Evolutionary conservation across 352 stramenopile species (phyloP), one percentile per base, ranked within the genome.

Genomic region (Phytophthora litchii): DNA sequence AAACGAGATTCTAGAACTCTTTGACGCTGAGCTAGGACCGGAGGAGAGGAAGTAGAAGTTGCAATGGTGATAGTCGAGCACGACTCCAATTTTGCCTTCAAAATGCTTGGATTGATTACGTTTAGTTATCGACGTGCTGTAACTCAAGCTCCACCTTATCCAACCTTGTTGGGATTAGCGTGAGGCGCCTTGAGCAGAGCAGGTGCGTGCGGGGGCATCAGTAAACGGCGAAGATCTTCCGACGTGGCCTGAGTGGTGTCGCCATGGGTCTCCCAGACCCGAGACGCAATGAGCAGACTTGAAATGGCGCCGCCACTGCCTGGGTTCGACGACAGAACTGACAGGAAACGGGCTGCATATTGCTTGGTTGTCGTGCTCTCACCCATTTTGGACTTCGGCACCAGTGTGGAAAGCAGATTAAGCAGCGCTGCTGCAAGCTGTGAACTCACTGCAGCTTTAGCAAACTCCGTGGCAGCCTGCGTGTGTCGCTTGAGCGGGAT

Each of bases 401-500:
- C 83, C 12, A 93, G 50, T 19, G 79, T 90, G 19, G 84, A 91
- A 23, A 95, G 69, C 38, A 95, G 60, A 38, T 91, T 94, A 14
- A 95, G 77, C n/a, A 95, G 51, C 27, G 83, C 79, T 10, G 80
- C 68, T n/a, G 83, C 85, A 48, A 95, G 73, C 46, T 90, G 81
- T 6, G 81, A 91, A 42, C 84, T 92, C 47, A 92, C 78, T 8
- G 84, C 78, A 8, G 80, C 76, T 54, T 93, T 93, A 1, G 86
- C 83, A 65, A 95, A 95, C 46, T 91, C 76, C 1, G 86, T 95
- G 13, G 86, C 86, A 31, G 86, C 81, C 45, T 93, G 83, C 0
- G 86, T 95, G 74, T 95, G 86, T 16, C 86, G 77, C 62, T 95
- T 95, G 16, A 95, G 70, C 5, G 84, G 84, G 45, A 93, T 95